These are phyloP conservation scores for Rhizophora apiculata DNA, from an alignment of 345 rosid genomes.

Conservation along the genomic window DNA sequence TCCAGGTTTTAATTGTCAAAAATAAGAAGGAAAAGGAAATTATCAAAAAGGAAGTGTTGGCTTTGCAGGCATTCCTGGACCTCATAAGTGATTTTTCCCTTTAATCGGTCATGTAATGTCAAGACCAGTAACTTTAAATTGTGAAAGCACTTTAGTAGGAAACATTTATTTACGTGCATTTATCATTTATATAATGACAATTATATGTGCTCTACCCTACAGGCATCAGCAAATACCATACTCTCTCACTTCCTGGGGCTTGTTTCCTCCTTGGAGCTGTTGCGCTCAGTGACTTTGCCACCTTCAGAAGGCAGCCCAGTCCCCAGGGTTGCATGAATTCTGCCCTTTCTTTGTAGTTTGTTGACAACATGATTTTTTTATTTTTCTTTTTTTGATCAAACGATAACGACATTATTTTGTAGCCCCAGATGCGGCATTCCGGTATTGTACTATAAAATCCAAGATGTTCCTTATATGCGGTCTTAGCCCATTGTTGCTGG, in stretches of 20 bases:
- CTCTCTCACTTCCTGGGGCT: slow-evolving; percentile 96
- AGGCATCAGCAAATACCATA: slow-evolving; percentile 95
- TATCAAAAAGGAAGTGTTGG: too few species aligned
- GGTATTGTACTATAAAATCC: not conserved
- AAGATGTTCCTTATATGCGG: not conserved
- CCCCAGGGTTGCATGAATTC: slow-evolving; percentile 51
- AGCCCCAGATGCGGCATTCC: too few species aligned
- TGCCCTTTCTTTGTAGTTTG: not conserved
- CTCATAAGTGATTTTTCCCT: too few species aligned
- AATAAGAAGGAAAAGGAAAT: too few species aligned
- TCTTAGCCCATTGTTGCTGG: not conserved
- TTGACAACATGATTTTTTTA: slow-evolving; percentile 20
- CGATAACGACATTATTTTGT: not conserved
- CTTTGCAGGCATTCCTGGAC: too few species aligned
- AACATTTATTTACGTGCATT: not conserved
- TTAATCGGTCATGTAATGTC: too few species aligned
- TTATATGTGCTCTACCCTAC: not conserved
- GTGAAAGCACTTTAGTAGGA: not conserved
- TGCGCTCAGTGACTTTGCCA: slow-evolving; percentile 86
- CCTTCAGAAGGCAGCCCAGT: slow-evolving; percentile 46
- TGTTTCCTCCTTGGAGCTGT: slow-evolving; percentile 78
- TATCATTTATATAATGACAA: not conserved
- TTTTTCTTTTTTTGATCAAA: not conserved
- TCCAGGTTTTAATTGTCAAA: too few species aligned
- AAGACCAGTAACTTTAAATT: not conserved